Base-by-base conservation (phyloP, 257 asterid genomes). In the Euphrasia confusa region DNA sequence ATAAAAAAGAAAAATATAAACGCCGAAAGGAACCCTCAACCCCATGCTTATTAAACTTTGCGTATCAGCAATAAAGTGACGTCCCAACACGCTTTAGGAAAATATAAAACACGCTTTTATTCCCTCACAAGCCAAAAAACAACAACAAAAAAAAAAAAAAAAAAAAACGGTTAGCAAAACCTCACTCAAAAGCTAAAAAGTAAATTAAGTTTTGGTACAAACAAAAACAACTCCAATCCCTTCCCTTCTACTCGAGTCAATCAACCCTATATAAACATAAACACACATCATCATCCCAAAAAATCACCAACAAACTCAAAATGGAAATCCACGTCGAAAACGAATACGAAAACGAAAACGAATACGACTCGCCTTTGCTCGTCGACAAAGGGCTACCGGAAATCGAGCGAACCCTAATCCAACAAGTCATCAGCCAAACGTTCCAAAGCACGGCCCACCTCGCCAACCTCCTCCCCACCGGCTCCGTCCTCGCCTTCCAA, bases 381-480 rank as follows among this genome's bases (percentile, higher is more conserved):
- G 73, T 47, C 5, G 63, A 77, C 4, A 75, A 78, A 67, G 18
- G 50, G 64, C 45, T 74, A 5, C 86, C 91, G 1, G 81, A 85
- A 71, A 81, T 81, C 30, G 84, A 85, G 58, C 78, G 83, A 68
- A 88, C 64, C 77, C 76, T 76, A 60, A 73, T 86, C 68, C 99
- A 92, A 60, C 75, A 82, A 77, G 97, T 95, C 68, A 89, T 87
- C n/a, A 89, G 95, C n/a, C 95, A 87, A 39, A 93, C 99, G 17
- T 89, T 92, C 55, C 70, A 71, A 69, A 87, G 97, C 89, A 84
- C 96, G 9, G 95, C 96, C 10, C 81, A 87, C 50, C 72, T 93
- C 2, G 97, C 96, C 39, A 93, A 93, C 71, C 96, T 89, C 60
- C 77, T 93, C 2, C 96, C 99, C 5, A 93, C 96, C 1, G 99